A percentile compares a stretch with the other conserved stretches of the same genome.
Conservation (phyloP, 805 yeast species). For the Suhomyces sp. region DNA sequence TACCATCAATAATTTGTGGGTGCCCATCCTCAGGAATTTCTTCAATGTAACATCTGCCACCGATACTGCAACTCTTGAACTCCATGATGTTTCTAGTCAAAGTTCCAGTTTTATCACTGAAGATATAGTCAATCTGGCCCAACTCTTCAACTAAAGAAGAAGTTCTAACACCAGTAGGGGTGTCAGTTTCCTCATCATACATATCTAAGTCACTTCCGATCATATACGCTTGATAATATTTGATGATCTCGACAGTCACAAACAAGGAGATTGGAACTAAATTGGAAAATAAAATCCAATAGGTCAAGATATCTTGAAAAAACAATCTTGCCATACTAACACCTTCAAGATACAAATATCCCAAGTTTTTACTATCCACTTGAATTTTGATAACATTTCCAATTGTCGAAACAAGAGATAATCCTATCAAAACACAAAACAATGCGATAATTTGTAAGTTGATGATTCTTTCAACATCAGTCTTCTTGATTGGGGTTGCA, state of each 20-base stretch:
- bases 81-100: conserved; percentile 96
- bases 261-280: conserved; percentile 96
- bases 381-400: conserved; percentile 81
- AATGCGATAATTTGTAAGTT: conserved; percentile 88
- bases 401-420: conserved; percentile 77
- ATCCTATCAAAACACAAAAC: conserved; percentile 72
- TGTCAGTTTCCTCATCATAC: conserved; percentile 83
- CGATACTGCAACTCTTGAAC: conserved; percentile 89
- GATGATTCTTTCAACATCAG: conserved; percentile 94
- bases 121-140: conserved; percentile 94
- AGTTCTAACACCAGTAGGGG: conserved; percentile 93
- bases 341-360: conserved; percentile 68
- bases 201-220: conserved; percentile 93
- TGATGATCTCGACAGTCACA: conserved; percentile 94
- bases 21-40: conserved; percentile 89
- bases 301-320: conserved; percentile 85
- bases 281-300: conserved; percentile 94
- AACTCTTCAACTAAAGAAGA: conserved; percentile 94
- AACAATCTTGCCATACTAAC: conserved; percentile 68
- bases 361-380: conserved; percentile 49
- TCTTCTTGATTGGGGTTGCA: conserved; percentile 95
- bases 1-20: conserved; percentile 69
- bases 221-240: conserved; percentile 91
- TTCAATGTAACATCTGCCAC: conserved; percentile 83
- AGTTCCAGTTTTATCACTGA: conserved; percentile 97